phyloP scores from a whole-genome alignment of 2,329 filamentous ascomycete genomes.

The Diaporthe sp. region DNA sequence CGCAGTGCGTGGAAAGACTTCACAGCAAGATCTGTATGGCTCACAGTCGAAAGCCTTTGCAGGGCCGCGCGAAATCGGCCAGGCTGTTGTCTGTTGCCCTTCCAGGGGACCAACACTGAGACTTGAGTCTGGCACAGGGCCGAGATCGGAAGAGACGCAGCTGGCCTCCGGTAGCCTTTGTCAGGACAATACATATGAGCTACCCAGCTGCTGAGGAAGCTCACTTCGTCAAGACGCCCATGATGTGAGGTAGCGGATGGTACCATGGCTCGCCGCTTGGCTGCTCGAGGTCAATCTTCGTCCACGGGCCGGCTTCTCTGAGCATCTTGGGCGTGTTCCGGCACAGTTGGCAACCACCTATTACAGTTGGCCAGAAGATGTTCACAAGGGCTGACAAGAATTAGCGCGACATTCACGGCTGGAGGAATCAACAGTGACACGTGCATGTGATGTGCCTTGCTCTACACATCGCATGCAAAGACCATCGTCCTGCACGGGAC shows the following conservation, averaged over 20 bases:
- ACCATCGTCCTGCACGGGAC: background rate
- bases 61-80: background rate
- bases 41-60: background rate
- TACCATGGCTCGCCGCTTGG: constrained; percentile 59
- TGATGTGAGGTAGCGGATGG: constrained; percentile 61
- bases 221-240: constrained; percentile 68
- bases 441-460: background rate
- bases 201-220: background rate
- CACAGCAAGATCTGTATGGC: background rate
- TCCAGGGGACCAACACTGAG: too few species aligned
- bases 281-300: constrained; percentile 61
- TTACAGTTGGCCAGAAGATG: constrained; percentile 64
- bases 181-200: background rate
- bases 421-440: too few species aligned
- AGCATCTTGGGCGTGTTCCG: constrained; percentile 63
- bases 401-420: background rate
- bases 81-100: background rate
- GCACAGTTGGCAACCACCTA: constrained; percentile 67
- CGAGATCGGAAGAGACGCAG: background rate
- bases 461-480: background rate
- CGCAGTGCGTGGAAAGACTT: background rate
- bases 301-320: constrained; percentile 65
- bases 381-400: constrained; percentile 61
- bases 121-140: background rate
- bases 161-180: too few species aligned